Base-by-base conservation (phyloP, 148 eudicot species). In the Fallopia convolvulus region DNA sequence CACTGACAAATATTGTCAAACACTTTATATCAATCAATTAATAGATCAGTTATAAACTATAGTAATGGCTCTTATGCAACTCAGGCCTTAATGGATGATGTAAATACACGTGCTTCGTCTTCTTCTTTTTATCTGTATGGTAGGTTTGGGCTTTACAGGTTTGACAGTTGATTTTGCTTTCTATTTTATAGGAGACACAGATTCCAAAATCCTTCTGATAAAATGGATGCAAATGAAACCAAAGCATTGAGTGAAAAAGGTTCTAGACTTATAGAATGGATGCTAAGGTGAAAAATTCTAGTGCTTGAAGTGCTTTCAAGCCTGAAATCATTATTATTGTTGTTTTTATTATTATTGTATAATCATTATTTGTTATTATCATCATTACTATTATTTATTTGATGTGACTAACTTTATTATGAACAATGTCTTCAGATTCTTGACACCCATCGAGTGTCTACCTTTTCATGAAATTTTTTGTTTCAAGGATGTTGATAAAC, bases 391-490 rank as follows among this genome's bases (percentile, higher is more conserved):
- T 26, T 61, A 47, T 40, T 47, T 23, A 8, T 78, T 60, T 76
- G 52, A 9, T 71, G 44, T 74, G 53, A 42, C 60, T 73, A 49
- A 33, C 39, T 26, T 60, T 9, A 39, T 60, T 47, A 21, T 74
- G 7, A 46, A 23, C 30, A 56, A 56, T 21, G 46, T 32, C 72
- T 66, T 30, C 66, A 82, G 88, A 32, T 78, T 85, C 79, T 70
- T 92, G 89, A 87, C 73, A 83, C 94, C 97, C 53, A 84, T 88
- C 30, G 97, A 91, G 83, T 81, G 83, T 81, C 77, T 91, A 74
- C 90, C 90, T 70, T 87, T 81, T 63, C 90, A 92, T 81, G 99
- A 92, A 83, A 82, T 89, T 52, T 73, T 85, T 80, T 91, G 93
- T 87, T 92, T 89, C 80, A 85, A 87, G 83, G 76, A 89, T 78